These are phyloP conservation scores for Melampsora americana DNA, from an alignment of 1,284 basidiomycete species.

Conservation along the genomic window DNA sequence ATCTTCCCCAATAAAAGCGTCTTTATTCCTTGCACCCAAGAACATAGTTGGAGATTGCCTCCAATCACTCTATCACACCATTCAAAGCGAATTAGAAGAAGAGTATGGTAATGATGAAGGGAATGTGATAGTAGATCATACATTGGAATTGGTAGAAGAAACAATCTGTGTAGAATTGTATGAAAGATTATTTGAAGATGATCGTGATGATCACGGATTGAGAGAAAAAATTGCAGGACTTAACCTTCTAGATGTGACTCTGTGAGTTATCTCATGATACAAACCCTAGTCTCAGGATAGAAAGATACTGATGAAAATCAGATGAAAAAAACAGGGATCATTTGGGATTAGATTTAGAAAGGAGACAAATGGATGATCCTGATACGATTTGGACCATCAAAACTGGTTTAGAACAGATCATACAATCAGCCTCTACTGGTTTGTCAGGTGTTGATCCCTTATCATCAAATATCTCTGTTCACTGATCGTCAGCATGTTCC, in stretches of 20 bases:
- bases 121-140: conserved; percentile 35
- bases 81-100: conserved; percentile 13
- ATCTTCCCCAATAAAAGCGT: background rate
- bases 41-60: conserved; percentile 17
- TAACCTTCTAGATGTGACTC: conserved; percentile 26
- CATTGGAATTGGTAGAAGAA: conserved; percentile 40
- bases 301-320: background rate
- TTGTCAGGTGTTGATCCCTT: background rate
- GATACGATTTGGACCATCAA: conserved; percentile 23
- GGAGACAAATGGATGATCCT: conserved; percentile 43
- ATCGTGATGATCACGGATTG: conserved; percentile 24
- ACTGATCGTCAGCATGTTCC: background rate
- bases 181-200: conserved; percentile 34
- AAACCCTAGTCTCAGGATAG: background rate
- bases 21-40: conserved; percentile 20
- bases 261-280: conserved; percentile 20
- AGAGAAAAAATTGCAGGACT: conserved; percentile 28
- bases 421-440: conserved; percentile 25
- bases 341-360: conserved; percentile 42
- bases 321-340: conserved; percentile 13
- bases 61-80: conserved; percentile 27
- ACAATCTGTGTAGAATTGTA: conserved; percentile 36
- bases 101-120: conserved; percentile 21
- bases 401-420: conserved; percentile 30
- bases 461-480: background rate